Percentiles rank a stretch among this genome's conserved stretches.
Evolutionary conservation across 768 basidiomycete genomes (phyloP).

Genomic region (Lanmaoa pseudosensibilis): DNA sequence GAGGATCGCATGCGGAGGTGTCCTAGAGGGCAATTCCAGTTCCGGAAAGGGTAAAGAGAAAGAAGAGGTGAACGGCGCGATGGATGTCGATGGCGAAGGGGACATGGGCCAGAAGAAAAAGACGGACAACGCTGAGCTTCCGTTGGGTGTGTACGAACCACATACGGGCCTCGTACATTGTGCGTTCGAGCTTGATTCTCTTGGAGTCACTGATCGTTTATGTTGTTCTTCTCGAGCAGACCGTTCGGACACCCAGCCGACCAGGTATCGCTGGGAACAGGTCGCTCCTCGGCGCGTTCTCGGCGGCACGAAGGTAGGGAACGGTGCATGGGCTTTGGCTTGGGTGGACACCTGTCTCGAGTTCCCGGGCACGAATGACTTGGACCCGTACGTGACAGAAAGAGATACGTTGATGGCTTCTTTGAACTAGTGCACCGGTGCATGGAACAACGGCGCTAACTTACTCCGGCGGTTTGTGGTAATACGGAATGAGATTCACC

Average conservation of each 20-base stretch:
- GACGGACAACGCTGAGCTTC: conserved; percentile 38
- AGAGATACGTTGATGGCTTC: conserved; percentile 21
- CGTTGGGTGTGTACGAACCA: conserved; percentile 78
- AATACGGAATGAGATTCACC: background rate
- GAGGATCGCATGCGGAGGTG: conserved; percentile 51
- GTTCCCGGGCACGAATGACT: conserved; percentile 22
- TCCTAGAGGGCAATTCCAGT: conserved; percentile 37
- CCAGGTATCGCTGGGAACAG: conserved; percentile 57
- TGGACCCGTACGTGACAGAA: conserved; percentile 22
- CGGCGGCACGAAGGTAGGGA: conserved; percentile 74
- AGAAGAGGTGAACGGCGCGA: conserved; percentile 31
- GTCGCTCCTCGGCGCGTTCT: conserved; percentile 53
- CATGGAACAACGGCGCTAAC: background rate
- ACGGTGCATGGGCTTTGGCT: conserved; percentile 78
- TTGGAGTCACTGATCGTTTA: conserved; percentile 2
- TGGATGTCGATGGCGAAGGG: conserved; percentile 32
- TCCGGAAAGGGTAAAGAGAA: conserved; percentile 34
- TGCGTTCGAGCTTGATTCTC: conserved; percentile 37
- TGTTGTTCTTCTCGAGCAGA: conserved; percentile 43
- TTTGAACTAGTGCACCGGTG: conserved; percentile 4
- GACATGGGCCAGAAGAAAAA: conserved; percentile 26
- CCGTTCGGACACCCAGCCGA: conserved; percentile 77
- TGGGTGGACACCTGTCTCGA: conserved; percentile 65
- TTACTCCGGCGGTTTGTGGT: conserved; percentile 1
- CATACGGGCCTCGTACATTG: conserved; percentile 76